Base-by-base conservation (phyloP, 78 protist species). In the Thecamonas trahens region DNA sequence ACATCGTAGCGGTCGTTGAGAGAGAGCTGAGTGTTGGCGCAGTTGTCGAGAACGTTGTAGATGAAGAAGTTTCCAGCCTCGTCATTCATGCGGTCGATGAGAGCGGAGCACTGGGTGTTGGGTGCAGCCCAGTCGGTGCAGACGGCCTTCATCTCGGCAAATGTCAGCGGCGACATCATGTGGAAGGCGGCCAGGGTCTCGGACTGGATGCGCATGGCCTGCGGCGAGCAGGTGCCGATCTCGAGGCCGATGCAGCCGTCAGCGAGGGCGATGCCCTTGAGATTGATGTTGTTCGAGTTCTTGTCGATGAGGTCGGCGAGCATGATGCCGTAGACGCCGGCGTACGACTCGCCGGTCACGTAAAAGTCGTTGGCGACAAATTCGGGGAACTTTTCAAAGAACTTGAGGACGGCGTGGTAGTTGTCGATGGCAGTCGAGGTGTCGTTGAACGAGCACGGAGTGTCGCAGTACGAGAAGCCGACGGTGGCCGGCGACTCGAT, bases 401-500 rank as follows among this genome's bases (percentile, higher is more conserved):
- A 71, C 39, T 1, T 31, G 32, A 20, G 31, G 37, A 71, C 68
- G 37, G 64, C 38, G 7, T 32, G 17, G 59, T 2, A 4, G 47
- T 65, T 7, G 34, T 45, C 70, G 26, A 7, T 55, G 24, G 45
- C 70, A 26, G 17, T 45, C 61, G 14, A 14, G 35, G 14, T 11
- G 28, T 35, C 45, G 58, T 65, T 65, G 55, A 49, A 11, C 28
- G 28, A 49, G 55, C 6, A 6, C 7, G 18, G 28, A 24, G 28
- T 24, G 8, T 29, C 34, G 49, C 49, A 39, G 72, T 62, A 64
- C n/a, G 74, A 60, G 63, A 84, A 79, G 17, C 89, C 89, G 6
- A 84, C 89, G 29, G 82, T 79, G 0, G 60, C 73, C 7, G 89
- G 89, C 32, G 69, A 4, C 68, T 84, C 84, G 65, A 84, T 3